phyloP scores from a whole-genome alignment of 139 green algal species.

The Trebouxia sp. region DNA sequence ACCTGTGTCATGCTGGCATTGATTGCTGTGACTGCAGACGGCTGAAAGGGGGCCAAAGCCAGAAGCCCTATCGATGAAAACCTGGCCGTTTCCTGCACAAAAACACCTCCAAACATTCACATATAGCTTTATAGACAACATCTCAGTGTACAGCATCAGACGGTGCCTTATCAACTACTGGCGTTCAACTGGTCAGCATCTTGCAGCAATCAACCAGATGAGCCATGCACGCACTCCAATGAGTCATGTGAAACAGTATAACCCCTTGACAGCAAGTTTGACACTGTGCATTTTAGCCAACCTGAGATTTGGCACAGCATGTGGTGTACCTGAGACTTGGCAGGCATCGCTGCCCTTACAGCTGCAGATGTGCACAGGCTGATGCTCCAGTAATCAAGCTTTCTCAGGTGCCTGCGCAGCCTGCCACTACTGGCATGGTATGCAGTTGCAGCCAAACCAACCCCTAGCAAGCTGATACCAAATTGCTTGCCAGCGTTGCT shows the following conservation, averaged over 20 bases:
- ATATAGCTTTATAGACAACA: no score
- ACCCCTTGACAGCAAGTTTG: no score
- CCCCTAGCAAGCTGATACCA: constrained; percentile 27
- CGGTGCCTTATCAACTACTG: no score
- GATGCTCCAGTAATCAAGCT: constrained; percentile 35
- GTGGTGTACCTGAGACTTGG: not conserved
- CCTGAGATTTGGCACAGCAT: no score
- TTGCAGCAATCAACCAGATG: no score
- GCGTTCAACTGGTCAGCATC: no score
- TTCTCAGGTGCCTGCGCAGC: constrained; percentile 14
- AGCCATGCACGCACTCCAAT: no score
- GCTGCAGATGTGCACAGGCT: not conserved
- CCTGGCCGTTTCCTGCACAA: not conserved
- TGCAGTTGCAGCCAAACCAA: constrained; percentile 23
- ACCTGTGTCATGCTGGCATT: constrained; percentile 33
- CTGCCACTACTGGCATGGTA: constrained; percentile 31
- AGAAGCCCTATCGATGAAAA: not conserved
- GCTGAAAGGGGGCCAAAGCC: constrained; percentile 28
- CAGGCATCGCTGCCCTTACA: constrained; percentile 8
- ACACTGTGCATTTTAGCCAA: no score
- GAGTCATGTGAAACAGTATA: no score
- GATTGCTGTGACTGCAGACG: constrained; percentile 27
- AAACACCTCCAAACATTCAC: no score
- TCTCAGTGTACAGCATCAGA: no score
- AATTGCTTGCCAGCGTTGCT: constrained; percentile 4